Evolutionary conservation across 148 eudicot genomes (phyloP).

Genomic region (Amaranthus cruentus): DNA sequence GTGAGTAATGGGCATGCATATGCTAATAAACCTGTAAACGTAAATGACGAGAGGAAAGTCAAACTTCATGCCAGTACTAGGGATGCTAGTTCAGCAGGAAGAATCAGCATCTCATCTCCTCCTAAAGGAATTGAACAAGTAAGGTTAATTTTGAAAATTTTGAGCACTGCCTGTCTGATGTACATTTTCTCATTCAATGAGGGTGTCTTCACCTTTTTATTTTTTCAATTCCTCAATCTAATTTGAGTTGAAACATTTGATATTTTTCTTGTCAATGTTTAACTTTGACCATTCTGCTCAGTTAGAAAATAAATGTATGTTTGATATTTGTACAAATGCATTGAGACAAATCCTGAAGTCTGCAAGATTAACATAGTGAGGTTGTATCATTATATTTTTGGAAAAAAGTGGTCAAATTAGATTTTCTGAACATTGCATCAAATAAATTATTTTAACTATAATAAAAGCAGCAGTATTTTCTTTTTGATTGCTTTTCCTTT

Average conservation of each 20-base stretch:
- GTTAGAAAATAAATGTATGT: background rate
- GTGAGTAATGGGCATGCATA: constrained; percentile 53
- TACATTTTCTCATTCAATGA: background rate
- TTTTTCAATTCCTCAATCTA: background rate
- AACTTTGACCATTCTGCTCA: too few species aligned
- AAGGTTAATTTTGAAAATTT: constrained; percentile 4
- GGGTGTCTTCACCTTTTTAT: background rate
- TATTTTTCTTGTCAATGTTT: too few species aligned
- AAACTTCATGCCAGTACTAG: constrained; percentile 36
- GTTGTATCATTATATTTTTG: too few species aligned
- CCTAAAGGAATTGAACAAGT: constrained; percentile 74
- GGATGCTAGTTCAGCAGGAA: constrained; percentile 42
- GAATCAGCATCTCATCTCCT: constrained; percentile 70
- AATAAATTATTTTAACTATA: too few species aligned
- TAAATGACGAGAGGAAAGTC: constrained; percentile 49
- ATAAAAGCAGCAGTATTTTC: too few species aligned
- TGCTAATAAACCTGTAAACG: constrained; percentile 32
- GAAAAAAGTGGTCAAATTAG: too few species aligned
- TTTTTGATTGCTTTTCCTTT: too few species aligned
- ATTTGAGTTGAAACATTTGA: background rate
- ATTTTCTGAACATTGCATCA: too few species aligned
- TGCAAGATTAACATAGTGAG: background rate
- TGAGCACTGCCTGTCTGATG: background rate
- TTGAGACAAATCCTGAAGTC: too few species aligned
- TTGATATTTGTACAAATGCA: background rate